Conservation (phyloP, 331 rosid genomes). For the Malus hybrid region DNA sequence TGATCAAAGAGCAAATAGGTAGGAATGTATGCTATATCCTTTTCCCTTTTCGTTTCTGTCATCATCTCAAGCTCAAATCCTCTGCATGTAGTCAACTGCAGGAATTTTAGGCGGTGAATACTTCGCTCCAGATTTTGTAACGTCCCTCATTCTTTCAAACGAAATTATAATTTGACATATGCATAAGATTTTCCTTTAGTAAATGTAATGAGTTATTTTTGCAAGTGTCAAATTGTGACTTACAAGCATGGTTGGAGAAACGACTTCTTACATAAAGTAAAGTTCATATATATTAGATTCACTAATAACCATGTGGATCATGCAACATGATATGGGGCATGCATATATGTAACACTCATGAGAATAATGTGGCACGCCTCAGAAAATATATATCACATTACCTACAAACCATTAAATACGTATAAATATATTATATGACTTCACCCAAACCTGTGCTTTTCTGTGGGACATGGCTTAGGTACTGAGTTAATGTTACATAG, state of each 20-base stretch:
- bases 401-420: neutral
- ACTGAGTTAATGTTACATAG: no score
- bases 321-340: neutral
- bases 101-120: neutral
- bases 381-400: no score
- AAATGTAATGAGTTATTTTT: neutral
- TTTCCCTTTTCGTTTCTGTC: neutral
- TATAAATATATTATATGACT: neutral
- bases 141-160: neutral
- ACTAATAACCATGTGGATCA: neutral
- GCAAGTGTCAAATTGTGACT: neutral
- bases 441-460: neutral
- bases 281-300: neutral
- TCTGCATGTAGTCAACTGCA: neutral
- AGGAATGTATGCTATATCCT: neutral
- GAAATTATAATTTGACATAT: no score
- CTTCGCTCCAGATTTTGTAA: no score
- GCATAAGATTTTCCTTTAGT: neutral
- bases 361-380: neutral
- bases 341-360: neutral
- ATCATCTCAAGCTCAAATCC: neutral
- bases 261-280: neutral
- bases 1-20: neutral
- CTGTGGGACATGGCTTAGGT: no score
- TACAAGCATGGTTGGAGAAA: neutral